Evolutionary conservation across 805 yeast genomes (phyloP).

Genomic region (Candida ovalis): DNA sequence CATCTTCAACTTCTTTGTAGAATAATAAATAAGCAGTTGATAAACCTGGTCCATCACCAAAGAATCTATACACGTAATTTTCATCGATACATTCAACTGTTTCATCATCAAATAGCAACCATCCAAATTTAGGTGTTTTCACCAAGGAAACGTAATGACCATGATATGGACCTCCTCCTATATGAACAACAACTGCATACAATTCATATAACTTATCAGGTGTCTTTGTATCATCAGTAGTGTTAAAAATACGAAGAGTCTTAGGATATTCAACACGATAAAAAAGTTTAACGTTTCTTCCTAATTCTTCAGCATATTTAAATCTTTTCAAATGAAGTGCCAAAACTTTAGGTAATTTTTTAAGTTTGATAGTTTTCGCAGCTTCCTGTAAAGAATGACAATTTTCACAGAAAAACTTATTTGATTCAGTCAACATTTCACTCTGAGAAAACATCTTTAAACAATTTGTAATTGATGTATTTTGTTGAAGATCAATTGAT

Average conservation of each 20-base stretch:
- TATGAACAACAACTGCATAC: conserved; percentile 84
- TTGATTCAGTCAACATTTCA: conserved; percentile 80
- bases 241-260: conserved; percentile 63
- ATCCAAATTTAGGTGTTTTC: conserved; percentile 71
- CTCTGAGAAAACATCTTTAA: conserved; percentile 77
- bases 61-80: conserved; percentile 74
- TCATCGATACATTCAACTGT: conserved; percentile 87
- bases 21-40: conserved; percentile 91
- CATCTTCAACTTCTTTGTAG: conserved; percentile 56
- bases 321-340: conserved; percentile 88
- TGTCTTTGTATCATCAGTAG: conserved; percentile 51
- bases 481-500: conserved; percentile 75
- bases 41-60: conserved; percentile 83
- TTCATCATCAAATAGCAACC: conserved; percentile 95
- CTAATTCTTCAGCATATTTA: conserved; percentile 81
- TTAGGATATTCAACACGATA: conserved; percentile 81
- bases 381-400: conserved; percentile 94
- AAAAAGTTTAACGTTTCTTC: conserved; percentile 79
- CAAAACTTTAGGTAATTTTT: conserved; percentile 69
- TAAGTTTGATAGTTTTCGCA: conserved; percentile 79
- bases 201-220: conserved; percentile 70
- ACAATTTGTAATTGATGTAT: conserved; percentile 72
- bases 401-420: conserved; percentile 88
- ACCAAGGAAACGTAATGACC: conserved; percentile 92
- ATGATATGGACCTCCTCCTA: conserved; percentile 97